Percentiles rank a stretch among this genome's conserved stretches.
Evolutionary conservation across 768 basidiomycete genomes (phyloP).

Genomic region (Auriscalpium microsporum): DNA sequence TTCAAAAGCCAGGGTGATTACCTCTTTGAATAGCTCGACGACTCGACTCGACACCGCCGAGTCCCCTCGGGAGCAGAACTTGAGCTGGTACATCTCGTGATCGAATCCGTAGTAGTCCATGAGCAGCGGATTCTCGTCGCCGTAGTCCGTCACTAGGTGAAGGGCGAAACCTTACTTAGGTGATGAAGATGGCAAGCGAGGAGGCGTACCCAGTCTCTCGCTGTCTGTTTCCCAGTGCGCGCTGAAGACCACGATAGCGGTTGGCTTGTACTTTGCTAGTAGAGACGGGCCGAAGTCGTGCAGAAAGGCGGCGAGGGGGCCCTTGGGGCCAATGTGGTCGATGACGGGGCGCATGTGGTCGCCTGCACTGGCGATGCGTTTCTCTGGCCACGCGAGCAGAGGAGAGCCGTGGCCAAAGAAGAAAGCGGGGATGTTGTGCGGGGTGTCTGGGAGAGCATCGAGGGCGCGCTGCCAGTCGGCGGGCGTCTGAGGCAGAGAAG

Average conservation of each 20-base stretch:
- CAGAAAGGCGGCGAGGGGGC: conserved; percentile 51
- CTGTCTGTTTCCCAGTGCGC: conserved; percentile 71
- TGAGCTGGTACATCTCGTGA: conserved; percentile 46
- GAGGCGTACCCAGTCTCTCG: conserved; percentile 44
- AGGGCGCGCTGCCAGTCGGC: conserved; percentile 45
- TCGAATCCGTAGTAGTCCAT: conserved; percentile 72
- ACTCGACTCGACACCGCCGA: conserved; percentile 45
- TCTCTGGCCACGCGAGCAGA: conserved; percentile 33
- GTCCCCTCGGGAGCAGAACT: conserved; percentile 64
- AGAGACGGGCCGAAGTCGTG: conserved; percentile 57
- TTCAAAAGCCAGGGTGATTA: conserved; percentile 12
- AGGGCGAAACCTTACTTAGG: background rate
- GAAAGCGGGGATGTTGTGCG: conserved; percentile 61
- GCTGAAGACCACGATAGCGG: conserved; percentile 74
- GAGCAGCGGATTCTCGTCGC: conserved; percentile 63
- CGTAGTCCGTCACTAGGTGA: conserved; percentile 65
- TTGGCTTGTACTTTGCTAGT: conserved; percentile 63
- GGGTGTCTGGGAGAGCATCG: conserved; percentile 44
- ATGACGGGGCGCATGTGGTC: conserved; percentile 4
- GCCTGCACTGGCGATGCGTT: background rate
- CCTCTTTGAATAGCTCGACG: conserved; percentile 52
- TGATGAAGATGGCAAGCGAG: background rate
- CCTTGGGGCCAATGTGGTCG: conserved; percentile 35
- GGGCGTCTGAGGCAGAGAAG: conserved; percentile 27
- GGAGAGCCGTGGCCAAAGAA: conserved; percentile 72